A percentile compares a stretch with the other conserved stretches of the same genome.
phyloP scores from a whole-genome alignment of 2,329 filamentous ascomycete species.

The Cordyceps javanica region DNA sequence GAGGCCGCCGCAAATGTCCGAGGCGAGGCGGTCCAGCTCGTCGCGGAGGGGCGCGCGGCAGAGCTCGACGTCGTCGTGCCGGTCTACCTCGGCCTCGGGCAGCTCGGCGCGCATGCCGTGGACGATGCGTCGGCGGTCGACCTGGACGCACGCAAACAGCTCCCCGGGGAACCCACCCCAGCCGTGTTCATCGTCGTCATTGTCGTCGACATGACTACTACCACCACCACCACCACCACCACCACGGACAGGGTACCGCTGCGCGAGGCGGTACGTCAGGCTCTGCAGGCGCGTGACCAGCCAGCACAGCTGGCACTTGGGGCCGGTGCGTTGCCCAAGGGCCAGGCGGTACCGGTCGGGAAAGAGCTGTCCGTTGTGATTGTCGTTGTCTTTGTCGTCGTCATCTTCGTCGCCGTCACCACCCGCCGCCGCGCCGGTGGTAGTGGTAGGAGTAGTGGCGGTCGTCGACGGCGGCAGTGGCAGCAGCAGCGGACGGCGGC shows the following conservation, averaged over 20 bases:
- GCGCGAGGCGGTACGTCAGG: background rate
- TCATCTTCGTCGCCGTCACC: no score
- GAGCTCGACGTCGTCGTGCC: conserved; percentile 1
- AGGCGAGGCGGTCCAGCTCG: background rate
- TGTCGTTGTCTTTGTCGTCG: no score
- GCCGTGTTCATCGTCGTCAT: no score
- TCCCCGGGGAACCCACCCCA: background rate
- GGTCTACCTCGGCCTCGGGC: background rate
- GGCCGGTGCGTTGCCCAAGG: conserved; percentile 7
- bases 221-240: no score
- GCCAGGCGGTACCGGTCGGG: conserved; percentile 2
- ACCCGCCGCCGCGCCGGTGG: no score
- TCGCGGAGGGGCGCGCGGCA: background rate
- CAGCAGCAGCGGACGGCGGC: background rate
- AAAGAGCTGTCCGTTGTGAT: no score
- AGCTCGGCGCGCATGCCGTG: conserved; percentile 9
- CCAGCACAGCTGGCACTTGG: conserved; percentile 10
- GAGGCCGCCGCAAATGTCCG: conserved; percentile 8
- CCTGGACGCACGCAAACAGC: conserved; percentile 11
- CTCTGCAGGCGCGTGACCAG: conserved; percentile 6
- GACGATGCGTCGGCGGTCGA: conserved; percentile 3
- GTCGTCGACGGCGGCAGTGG: no score
- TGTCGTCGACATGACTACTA: no score
- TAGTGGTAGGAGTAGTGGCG: no score
- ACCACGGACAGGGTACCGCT: background rate